A percentile compares a stretch with the other conserved stretches of the same genome.
These are phyloP conservation scores for Carnegiea gigantea DNA, from an alignment of 179 eudicot species.

Conservation along the genomic window DNA sequence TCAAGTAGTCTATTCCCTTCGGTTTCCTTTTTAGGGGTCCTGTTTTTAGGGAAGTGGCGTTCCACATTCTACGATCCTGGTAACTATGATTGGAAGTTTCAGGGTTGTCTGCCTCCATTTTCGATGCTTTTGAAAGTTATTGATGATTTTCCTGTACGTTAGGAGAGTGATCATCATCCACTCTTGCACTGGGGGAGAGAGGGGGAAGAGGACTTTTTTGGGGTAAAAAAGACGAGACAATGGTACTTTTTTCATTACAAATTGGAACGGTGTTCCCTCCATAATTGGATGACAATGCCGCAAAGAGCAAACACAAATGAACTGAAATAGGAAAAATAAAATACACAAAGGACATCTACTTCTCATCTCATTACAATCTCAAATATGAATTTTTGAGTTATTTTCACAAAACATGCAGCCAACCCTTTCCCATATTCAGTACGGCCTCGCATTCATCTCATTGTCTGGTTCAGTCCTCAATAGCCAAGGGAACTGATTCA, in stretches of 20 bases:
- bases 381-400: constrained; percentile 29
- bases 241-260: not conserved
- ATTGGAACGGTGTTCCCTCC: not conserved
- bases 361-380: constrained; percentile 25
- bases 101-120: not conserved
- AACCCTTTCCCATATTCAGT: constrained; percentile 20
- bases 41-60: too few species aligned
- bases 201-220: too few species aligned
- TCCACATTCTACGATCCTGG: too few species aligned
- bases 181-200: not conserved
- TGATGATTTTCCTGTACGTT: not conserved
- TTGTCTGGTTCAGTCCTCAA: constrained; percentile 32
- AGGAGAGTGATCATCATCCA: not conserved
- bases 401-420: constrained; percentile 16
- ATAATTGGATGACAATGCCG: not conserved
- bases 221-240: too few species aligned
- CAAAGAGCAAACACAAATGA: not conserved
- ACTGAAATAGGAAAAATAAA: not conserved
- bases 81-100: too few species aligned
- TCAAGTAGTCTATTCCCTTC: too few species aligned
- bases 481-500: constrained; percentile 66
- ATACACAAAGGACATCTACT: constrained; percentile 1
- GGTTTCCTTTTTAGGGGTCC: too few species aligned
- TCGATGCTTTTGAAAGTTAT: not conserved
- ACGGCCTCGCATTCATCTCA: not conserved